These are phyloP conservation scores for Globisporangium barbulae DNA, from an alignment of 352 stramenopile species.

Conservation along the genomic window DNA sequence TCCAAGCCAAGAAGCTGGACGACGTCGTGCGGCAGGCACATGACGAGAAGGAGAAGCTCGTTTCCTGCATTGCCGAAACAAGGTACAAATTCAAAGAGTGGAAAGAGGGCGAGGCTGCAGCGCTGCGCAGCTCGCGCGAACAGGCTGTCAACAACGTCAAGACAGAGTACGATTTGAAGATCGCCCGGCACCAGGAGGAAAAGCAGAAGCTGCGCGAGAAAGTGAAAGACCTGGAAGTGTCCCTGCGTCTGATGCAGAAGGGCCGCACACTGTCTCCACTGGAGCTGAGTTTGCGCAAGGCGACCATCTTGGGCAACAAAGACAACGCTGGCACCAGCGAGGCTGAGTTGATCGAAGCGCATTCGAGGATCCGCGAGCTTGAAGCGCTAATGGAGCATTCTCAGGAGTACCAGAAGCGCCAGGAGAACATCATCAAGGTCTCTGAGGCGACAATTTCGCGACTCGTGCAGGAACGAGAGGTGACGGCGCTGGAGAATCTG, in stretches of 20 bases:
- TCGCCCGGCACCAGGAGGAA: slow-evolving; percentile 62
- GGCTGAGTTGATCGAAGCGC: slow-evolving; percentile 50
- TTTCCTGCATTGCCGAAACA: slow-evolving; percentile 46
- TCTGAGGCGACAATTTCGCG: slow-evolving; percentile 60
- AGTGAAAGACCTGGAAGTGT: slow-evolving; percentile 70
- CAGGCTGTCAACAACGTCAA: slow-evolving; percentile 47
- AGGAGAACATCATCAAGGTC: slow-evolving; percentile 63
- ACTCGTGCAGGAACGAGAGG: slow-evolving; percentile 53
- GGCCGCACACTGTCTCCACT: slow-evolving; percentile 55
- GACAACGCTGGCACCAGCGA: slow-evolving; percentile 40
- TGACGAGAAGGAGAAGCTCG: slow-evolving; percentile 59
- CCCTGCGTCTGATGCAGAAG: slow-evolving; percentile 59
- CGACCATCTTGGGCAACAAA: slow-evolving; percentile 49
- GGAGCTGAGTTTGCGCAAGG: slow-evolving; percentile 61
- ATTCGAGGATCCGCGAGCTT: slow-evolving; percentile 52
- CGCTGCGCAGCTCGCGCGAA: slow-evolving; percentile 36
- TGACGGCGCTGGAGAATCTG: slow-evolving; percentile 40
- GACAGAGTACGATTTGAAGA: slow-evolving; percentile 65
- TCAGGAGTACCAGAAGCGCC: slow-evolving; percentile 51
- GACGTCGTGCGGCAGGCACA: slow-evolving; percentile 40
- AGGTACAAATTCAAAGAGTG: slow-evolving; percentile 61
- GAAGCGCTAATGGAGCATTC: slow-evolving; percentile 54
- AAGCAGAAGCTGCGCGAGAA: slow-evolving; percentile 75
- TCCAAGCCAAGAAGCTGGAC: slow-evolving; percentile 49
- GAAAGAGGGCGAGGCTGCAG: slow-evolving; percentile 49